Evolutionary conservation across 140 eudicot genomes (phyloP), one percentile per base, ranked within the genome.

Genomic region (Oenanthe javanica): DNA sequence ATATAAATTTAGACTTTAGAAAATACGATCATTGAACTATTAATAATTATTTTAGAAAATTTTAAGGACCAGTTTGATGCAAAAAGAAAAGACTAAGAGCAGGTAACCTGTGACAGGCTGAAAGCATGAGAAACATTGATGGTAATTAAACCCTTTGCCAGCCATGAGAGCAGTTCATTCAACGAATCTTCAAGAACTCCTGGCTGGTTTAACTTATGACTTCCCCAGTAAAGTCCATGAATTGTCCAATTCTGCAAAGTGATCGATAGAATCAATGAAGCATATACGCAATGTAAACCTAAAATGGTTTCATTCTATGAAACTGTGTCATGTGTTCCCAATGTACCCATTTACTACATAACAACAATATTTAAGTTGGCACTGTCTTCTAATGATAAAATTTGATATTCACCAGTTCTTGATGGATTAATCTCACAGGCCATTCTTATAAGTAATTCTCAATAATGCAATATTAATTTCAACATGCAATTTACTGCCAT

Each of bases 201-300:
- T 50, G 96, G 96, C 57, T 79, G 72, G 50, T 87, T 82, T 64
- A 87, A 77, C 72, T 78, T 88, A 80, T 93, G 88, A 83, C 94
- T 95, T 79, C 98, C 99, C 98, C 98, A 95, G 81, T 91, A 95
- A 49, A 95, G 91, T 63, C 98, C 99, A 86, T 95, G 99, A 80
- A 93, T 80, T 42, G 98, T 95, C 99, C 99, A 95, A 83, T 95
- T 95, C 99, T 95, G 88, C 40, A 77, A 51, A 23, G 15, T 27
- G 78, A 75, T 45, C 10, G 49, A 49, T 49, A 11, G 9, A 49
- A 23, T 12, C 49, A 74, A 25, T 47, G 0, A 12, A 15, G 38
- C 50, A 43, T 19, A n/a, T 55, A 74, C 2, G 42, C 77, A n/a
- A 12, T n/a, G 11, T 10, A n/a, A 19, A 21, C 13, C 5, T 21